A percentile compares a stretch with the other conserved stretches of the same genome.
phyloP scores from a whole-genome alignment of 148 eudicot genomes.

The Cornus kousa region DNA sequence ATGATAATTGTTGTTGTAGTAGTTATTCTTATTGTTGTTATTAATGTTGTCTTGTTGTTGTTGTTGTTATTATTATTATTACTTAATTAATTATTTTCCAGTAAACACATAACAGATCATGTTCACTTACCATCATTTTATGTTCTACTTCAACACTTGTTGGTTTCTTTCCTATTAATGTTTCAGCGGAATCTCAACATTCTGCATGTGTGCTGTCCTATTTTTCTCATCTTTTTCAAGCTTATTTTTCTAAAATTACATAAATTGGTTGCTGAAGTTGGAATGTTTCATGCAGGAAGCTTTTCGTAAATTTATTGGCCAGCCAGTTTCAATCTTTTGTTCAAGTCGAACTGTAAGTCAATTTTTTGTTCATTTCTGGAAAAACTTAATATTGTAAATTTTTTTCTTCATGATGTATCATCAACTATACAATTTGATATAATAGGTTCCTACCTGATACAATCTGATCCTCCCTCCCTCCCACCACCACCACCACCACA shows the following conservation, averaged over 20 bases:
- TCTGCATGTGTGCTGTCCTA: background rate
- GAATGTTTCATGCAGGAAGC: conserved; percentile 63
- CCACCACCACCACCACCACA: too few relatives aligned
- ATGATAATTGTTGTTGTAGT: too few relatives aligned
- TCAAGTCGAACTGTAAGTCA: conserved; percentile 88
- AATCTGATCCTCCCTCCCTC: too few relatives aligned
- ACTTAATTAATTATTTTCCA: too few relatives aligned
- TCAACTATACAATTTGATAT: too few relatives aligned
- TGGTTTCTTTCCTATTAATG: background rate
- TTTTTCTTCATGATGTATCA: too few relatives aligned
- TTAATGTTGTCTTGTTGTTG: too few relatives aligned
- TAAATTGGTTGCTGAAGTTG: background rate
- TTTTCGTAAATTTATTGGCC: conserved; percentile 83
- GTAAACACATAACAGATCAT: too few relatives aligned
- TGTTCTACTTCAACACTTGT: background rate
- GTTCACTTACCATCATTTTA: background rate
- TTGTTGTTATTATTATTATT: too few relatives aligned
- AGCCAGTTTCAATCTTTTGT: conserved; percentile 81
- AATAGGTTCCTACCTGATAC: too few relatives aligned
- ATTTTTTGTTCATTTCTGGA: background rate
- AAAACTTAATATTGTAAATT: too few relatives aligned
- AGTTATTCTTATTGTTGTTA: too few relatives aligned
- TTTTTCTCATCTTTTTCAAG: background rate
- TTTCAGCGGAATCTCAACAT: background rate
- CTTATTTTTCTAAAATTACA: background rate